Base-by-base conservation (phyloP, 2,329 filamentous ascomycete species). In the Periconia macrospinosa region DNA sequence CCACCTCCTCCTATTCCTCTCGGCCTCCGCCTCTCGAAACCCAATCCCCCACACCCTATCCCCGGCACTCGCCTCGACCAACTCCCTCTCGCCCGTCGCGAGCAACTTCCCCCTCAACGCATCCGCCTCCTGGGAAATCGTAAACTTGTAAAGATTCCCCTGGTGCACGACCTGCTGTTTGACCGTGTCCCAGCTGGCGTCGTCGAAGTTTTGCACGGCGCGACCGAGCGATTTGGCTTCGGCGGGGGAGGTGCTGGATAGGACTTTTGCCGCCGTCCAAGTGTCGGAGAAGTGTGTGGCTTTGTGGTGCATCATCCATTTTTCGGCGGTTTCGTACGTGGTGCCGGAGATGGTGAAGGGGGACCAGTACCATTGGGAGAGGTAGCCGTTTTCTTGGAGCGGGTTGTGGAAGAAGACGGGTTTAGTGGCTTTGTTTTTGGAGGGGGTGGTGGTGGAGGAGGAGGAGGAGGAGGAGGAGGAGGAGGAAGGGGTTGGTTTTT, bases 11-110 rank as follows among this genome's bases (percentile, higher is more conserved):
- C 79, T 77, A 47, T 78, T 77, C 1, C 23, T 57, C 51, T 73
- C 76, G 2, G 85, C 86, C 62, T 79, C 73, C 17, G 71, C 74
- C 8, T 78, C 81, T 2, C 63, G 73, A 61, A 83, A 88, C 6
- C 87, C 87, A 44, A 90, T 75, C 1, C 86, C 87, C 87, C 86
- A 90, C 50, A 89, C 81, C 6, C 77, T 65, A 73, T 90, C 86
- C 53, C 69, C 76, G 11, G 85, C 83, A 27, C 69, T 72, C 3
- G 75, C 74, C 67, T 78, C 57, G 2, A 88, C 83, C 19, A 90
- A 64, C 69, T 86, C 81, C 44, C 81, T 74, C 6, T 84, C 79
- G 0, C 82, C 84, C 1, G 87, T 89, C 8, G 66, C 76, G 42
- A 89, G 68, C 56, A 90, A 63, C 71, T 75, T 68, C 27, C 68